Conservation (phyloP, 352 stramenopile species). For the Phytophthora hybrid region DNA sequence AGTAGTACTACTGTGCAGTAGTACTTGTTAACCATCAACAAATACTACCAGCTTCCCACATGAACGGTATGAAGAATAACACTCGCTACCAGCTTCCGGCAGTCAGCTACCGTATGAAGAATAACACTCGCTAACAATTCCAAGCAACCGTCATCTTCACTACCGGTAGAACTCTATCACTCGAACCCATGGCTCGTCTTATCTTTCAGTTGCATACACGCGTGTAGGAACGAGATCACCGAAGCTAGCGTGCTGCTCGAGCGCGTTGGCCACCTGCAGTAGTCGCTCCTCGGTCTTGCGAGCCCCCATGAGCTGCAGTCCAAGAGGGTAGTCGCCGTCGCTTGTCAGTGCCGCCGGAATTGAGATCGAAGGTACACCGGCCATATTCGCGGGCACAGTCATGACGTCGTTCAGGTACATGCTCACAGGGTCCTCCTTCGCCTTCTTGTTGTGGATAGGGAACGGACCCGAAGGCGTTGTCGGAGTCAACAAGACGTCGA, state of each 20-base stretch:
- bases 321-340: constrained; percentile 67
- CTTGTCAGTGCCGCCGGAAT: constrained; percentile 73
- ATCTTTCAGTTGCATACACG: constrained; percentile 57
- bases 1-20: too few species aligned
- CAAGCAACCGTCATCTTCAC: too few species aligned
- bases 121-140: too few species aligned
- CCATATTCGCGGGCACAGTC: constrained; percentile 91
- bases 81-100: too few species aligned
- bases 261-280: constrained; percentile 64
- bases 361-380: constrained; percentile 87
- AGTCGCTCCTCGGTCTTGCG: constrained; percentile 69
- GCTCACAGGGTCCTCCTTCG: constrained; percentile 72
- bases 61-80: too few species aligned
- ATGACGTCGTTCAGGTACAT: constrained; percentile 95
- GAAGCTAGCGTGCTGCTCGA: constrained; percentile 72
- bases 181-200: constrained; percentile 7
- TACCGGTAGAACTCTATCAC: constrained; percentile 16
- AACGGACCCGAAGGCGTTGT: constrained; percentile 89
- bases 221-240: constrained; percentile 49
- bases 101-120: too few species aligned
- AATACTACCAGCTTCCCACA: too few species aligned
- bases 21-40: too few species aligned
- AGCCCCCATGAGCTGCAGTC: constrained; percentile 82
- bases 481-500: constrained; percentile 90
- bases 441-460: constrained; percentile 58